Evolutionary conservation across 306 rosid species (phyloP), one percentile per base, ranked within the genome.

Genomic region (Trifolium repens): DNA sequence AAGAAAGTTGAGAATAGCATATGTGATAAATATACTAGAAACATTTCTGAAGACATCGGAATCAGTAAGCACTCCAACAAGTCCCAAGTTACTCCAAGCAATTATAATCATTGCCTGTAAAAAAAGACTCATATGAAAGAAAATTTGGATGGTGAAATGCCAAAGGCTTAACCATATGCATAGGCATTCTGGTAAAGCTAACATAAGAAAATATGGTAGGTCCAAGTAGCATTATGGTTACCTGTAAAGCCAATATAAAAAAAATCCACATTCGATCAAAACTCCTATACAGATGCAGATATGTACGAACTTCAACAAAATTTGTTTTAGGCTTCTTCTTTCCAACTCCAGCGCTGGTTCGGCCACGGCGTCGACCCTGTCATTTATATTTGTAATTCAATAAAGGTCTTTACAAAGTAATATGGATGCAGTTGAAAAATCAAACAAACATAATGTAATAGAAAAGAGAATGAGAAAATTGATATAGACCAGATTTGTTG

Each of bases 231-330:
- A 32, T 70, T 71, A 43, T 57, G 46, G 63, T 64, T 88, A 96
- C 99, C 96, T 96, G 99, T 80, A 90, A 86, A 70, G 99, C 98
- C 90, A 96, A 64, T 84, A 96, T 92, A 44, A 92, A 89, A 88
- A 96, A 92, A 62, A 90, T 87, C 99, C 99, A 96, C 99, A 96
- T 96, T 80, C 98, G 86, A 86, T 96, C 97, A 69, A 96, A 96
- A 81, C 97, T 92, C 87, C 99, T 88, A 71, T 92, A 96, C 30
- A 96, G 90, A 83, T 90, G 93, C 88, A 80, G 82, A 88, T 84
- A 96, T 4, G 99, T 92, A 39, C 99, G 99, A 57, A 92, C 96
- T 90, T 96, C 99, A 15, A 88, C 98, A 75, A 96, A 96, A 80
- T 90, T 96, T 60, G 97, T 86, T 90, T 96, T 96, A 27, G 99